Percentiles rank a stretch among this genome's conserved stretches.
Evolutionary conservation across 2,329 filamentous ascomycete genomes (phyloP).

Genomic region (Aureobasidium uvarum): DNA sequence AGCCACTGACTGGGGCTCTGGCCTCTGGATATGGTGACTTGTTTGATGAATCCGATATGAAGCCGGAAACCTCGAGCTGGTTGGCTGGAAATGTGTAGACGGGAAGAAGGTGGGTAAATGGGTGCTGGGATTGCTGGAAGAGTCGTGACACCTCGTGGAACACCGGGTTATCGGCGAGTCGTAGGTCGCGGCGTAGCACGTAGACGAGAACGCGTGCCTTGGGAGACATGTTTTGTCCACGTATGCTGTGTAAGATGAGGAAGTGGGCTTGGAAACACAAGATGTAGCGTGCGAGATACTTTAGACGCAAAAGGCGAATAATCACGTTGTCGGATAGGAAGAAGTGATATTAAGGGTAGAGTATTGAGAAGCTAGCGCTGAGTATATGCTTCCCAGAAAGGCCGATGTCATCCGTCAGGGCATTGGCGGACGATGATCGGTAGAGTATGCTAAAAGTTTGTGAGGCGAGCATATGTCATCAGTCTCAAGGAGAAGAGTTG

Average conservation of each 20-base stretch:
- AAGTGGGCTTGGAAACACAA: neutral
- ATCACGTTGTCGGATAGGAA: neutral
- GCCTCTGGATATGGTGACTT: conserved; percentile 68
- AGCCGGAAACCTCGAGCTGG: conserved; percentile 73
- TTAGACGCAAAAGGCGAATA: neutral
- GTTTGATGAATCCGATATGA: conserved; percentile 52
- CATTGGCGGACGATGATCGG: conserved; percentile 16
- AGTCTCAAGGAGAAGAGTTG: conserved; percentile 1
- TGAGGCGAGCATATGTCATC: conserved; percentile 21
- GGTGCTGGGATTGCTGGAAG: conserved; percentile 48
- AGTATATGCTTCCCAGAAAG: neutral
- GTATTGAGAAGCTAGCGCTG: conserved; percentile 3
- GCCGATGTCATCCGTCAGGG: conserved; percentile 21
- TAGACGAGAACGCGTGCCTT: conserved; percentile 59
- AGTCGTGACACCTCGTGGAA: conserved; percentile 57
- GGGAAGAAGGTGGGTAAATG: conserved; percentile 66
- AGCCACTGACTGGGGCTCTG: conserved; percentile 61
- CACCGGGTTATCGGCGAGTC: conserved; percentile 71
- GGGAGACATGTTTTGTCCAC: conserved; percentile 10
- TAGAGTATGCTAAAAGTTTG: conserved; percentile 1
- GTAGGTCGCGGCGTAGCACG: conserved; percentile 68
- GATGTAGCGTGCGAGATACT: neutral
- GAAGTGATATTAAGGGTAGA: conserved; percentile 9
- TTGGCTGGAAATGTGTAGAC: conserved; percentile 67
- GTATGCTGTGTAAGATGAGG: neutral